Percentiles rank a stretch among this genome's conserved stretches.
phyloP scores from a whole-genome alignment of 257 asterid species.

The Rhazya stricta region DNA sequence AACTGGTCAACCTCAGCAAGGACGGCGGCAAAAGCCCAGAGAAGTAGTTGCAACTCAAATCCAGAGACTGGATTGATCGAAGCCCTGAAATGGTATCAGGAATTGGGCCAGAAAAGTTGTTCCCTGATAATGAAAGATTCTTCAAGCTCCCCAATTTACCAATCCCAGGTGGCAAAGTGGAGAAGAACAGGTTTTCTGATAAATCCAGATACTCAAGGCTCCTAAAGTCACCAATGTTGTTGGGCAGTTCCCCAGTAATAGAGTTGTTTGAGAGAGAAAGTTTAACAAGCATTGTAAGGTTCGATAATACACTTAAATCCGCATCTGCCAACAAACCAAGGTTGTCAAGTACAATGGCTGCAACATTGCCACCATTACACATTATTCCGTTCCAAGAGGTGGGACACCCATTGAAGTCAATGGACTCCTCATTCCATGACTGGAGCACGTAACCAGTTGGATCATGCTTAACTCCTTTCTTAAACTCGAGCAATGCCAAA shows the following conservation, averaged over 20 bases:
- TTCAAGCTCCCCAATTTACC: constrained; percentile 51
- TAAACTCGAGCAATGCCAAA: constrained; percentile 71
- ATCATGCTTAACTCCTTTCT: constrained; percentile 89
- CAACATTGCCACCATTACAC: constrained; percentile 95
- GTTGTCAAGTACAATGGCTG: constrained; percentile 82
- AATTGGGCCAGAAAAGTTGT: constrained; percentile 70
- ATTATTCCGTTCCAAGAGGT: constrained; percentile 97
- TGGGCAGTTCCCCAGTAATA: constrained; percentile 56
- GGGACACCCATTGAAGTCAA: constrained; percentile 96
- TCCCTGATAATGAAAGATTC: constrained; percentile 77
- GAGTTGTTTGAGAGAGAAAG: constrained; percentile 86
- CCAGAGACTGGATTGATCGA: constrained; percentile 57
- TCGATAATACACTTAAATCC: constrained; percentile 70
- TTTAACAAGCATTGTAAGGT: constrained; percentile 81
- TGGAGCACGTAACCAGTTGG: constrained; percentile 81
- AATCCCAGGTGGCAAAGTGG: constrained; percentile 64
- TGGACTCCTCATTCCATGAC: constrained; percentile 96
- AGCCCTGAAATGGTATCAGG: constrained; percentile 66
- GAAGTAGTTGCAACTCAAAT: constrained; percentile 65
- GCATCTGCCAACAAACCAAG: constrained; percentile 61
- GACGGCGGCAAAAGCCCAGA: constrained; percentile 64
- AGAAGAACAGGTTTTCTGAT: constrained; percentile 63
- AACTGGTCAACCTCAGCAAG: constrained; percentile 43
- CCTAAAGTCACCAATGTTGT: constrained; percentile 53
- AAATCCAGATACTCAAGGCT: constrained; percentile 73